phyloP scores from a whole-genome alignment of 2,329 filamentous ascomycete genomes.

The Tolypocladium tundrense region DNA sequence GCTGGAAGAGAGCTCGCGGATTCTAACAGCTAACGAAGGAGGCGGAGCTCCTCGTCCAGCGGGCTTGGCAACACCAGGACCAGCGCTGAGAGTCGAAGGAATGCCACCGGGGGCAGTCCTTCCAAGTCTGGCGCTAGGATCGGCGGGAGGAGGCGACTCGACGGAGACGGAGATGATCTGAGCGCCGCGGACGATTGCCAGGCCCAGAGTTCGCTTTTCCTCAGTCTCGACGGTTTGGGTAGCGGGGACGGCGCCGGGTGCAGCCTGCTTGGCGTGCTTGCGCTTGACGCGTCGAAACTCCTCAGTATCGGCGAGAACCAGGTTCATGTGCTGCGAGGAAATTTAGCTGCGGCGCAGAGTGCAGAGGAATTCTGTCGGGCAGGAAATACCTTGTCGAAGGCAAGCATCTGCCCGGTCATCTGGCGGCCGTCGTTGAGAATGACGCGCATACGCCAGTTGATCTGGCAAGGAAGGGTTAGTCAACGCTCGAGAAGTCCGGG shows the following conservation, averaged over 20 bases:
- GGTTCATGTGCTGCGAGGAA: slow-evolving; percentile 78
- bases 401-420: slow-evolving; percentile 96
- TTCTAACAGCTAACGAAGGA: slow-evolving; percentile 60
- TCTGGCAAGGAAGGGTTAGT: slow-evolving; percentile 41
- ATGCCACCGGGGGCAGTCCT: slow-evolving; percentile 60
- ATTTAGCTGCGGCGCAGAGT: slow-evolving; percentile 5
- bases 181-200: slow-evolving; percentile 89
- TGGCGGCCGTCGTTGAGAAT: slow-evolving; percentile 91
- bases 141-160: slow-evolving; percentile 88
- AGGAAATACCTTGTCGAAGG: slow-evolving; percentile 78
- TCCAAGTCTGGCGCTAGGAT: slow-evolving; percentile 82
- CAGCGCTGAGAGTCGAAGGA: slow-evolving; percentile 63
- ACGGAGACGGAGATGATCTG: slow-evolving; percentile 92
- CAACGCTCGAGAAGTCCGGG: not conserved
- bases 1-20: not conserved
- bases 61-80: slow-evolving; percentile 82
- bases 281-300: slow-evolving; percentile 89
- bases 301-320: slow-evolving; percentile 96
- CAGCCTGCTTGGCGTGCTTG: slow-evolving; percentile 63
- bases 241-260: slow-evolving; percentile 46
- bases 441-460: slow-evolving; percentile 98
- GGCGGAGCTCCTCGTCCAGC: slow-evolving; percentile 75
- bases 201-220: slow-evolving; percentile 93
- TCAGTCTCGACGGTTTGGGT: slow-evolving; percentile 73
- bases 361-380: not conserved